A percentile compares a stretch with the other conserved stretches of the same genome.
Conservation (phyloP, 257 asterid species). For the Handroanthus guayacan region DNA sequence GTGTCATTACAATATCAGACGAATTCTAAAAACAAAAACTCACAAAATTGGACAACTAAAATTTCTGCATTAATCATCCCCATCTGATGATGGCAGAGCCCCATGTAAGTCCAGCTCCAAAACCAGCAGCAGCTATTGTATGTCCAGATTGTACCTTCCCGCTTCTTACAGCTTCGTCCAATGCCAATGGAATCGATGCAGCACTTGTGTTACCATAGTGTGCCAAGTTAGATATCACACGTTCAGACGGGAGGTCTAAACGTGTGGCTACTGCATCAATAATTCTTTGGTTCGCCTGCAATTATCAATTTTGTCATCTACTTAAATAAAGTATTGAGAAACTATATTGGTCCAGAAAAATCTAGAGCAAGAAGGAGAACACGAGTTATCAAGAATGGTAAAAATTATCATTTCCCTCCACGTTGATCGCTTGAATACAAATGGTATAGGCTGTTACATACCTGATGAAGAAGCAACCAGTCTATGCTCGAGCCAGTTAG, state of each 20-base stretch:
- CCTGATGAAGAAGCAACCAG: conserved; percentile 99
- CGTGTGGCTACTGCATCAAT: conserved; percentile 90
- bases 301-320: conserved; percentile 34
- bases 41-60: conserved; percentile 39
- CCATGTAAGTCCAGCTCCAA: conserved; percentile 99
- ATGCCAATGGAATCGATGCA: conserved; percentile 91
- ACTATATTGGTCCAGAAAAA: background rate
- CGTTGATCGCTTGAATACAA: conserved; percentile 20
- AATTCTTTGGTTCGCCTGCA: conserved; percentile 94
- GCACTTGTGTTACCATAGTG: conserved; percentile 94
- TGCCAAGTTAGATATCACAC: conserved; percentile 88
- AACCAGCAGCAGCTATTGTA: conserved; percentile 90
- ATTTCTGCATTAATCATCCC: conserved; percentile 55
- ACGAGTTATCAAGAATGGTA: too few species aligned
- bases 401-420: background rate
- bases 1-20: conserved; percentile 23
- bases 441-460: conserved; percentile 41
- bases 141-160: conserved; percentile 83
- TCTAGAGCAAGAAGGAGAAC: background rate
- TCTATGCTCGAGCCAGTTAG: conserved; percentile 73
- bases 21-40: conserved; percentile 23
- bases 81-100: conserved; percentile 91
- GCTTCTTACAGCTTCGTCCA: conserved; percentile 91
- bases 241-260: conserved; percentile 68
- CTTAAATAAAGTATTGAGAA: conserved; percentile 25